Percentiles rank a stretch among this genome's conserved stretches.
Evolutionary conservation across 1,139 yeast species (phyloP).

Genomic region (Candida buenavistaensis): DNA sequence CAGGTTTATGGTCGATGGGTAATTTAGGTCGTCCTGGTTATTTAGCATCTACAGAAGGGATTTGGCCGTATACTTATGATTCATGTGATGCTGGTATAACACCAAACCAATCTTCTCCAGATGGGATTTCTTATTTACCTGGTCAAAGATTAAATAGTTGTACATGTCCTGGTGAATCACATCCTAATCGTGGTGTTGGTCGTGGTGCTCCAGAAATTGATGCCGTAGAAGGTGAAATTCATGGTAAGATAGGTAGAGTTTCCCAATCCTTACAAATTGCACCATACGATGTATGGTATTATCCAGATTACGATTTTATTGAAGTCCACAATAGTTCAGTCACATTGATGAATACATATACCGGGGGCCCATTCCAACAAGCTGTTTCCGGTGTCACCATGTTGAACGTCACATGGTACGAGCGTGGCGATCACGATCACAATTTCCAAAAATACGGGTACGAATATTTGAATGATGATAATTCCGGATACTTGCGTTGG

Average conservation of each 20-base stretch:
- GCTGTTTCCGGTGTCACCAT: constrained; percentile 77
- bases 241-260: constrained; percentile 52
- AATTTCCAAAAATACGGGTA: constrained; percentile 72
- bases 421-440: constrained; percentile 37
- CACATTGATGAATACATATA: constrained; percentile 71
- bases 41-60: constrained; percentile 76
- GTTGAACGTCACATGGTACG: constrained; percentile 75
- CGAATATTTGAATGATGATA: constrained; percentile 71
- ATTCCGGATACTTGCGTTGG: constrained; percentile 78
- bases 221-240: constrained; percentile 71
- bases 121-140: constrained; percentile 75
- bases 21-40: constrained; percentile 85
- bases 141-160: constrained; percentile 74
- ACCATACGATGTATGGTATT: constrained; percentile 84
- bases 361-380: constrained; percentile 86
- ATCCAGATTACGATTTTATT: constrained; percentile 73
- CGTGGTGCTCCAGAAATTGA: constrained; percentile 93
- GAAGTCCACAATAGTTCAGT: constrained; percentile 60
- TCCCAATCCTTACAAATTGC: constrained; percentile 85
- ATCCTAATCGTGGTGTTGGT: constrained; percentile 77
- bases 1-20: constrained; percentile 89
- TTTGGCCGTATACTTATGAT: constrained; percentile 87
- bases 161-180: constrained; percentile 74
- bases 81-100: constrained; percentile 87
- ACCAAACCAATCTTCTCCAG: constrained; percentile 81